phyloP scores from a whole-genome alignment of 2,329 filamentous ascomycete genomes.

The Ceratocystiopsis minuta region DNA sequence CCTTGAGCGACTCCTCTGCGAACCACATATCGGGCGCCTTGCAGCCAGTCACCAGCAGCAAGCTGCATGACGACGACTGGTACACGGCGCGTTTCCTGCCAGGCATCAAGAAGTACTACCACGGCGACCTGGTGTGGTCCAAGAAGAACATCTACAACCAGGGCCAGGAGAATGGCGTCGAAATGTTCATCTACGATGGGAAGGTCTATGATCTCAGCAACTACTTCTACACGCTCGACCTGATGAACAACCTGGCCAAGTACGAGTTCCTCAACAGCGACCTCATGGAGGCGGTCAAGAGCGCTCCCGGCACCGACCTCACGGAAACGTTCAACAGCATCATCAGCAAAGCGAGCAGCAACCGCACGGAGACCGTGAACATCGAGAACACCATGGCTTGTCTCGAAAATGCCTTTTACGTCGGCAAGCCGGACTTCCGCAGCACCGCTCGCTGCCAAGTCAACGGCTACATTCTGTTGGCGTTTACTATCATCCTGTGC shows the following conservation, averaged over 20 bases:
- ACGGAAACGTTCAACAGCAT: constrained; percentile 43
- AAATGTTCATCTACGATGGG: constrained; percentile 64
- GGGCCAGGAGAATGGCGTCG: constrained; percentile 47
- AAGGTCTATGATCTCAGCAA: constrained; percentile 79
- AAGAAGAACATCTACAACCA: constrained; percentile 39
- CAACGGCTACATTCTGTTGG: constrained; percentile 80
- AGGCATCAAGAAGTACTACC: constrained; percentile 68
- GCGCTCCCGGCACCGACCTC: constrained; percentile 66
- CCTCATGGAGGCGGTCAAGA: constrained; percentile 49
- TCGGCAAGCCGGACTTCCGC: constrained; percentile 74
- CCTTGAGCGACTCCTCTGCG: constrained; percentile 34
- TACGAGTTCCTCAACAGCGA: constrained; percentile 58
- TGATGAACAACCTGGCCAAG: constrained; percentile 30
- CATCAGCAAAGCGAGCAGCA: constrained; percentile 33
- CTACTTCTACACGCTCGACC: constrained; percentile 63
- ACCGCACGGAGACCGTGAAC: constrained; percentile 28
- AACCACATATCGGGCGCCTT: constrained; percentile 52
- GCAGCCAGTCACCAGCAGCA: constrained; percentile 36
- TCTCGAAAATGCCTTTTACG: constrained; percentile 66
- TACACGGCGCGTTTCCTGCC: constrained; percentile 59
- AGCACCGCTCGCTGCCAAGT: constrained; percentile 57
- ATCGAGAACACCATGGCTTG: constrained; percentile 58
- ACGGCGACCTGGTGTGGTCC: constrained; percentile 67
- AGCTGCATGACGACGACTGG: constrained; percentile 51
- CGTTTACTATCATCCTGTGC: constrained; percentile 72